Evolutionary conservation across 1,139 yeast species (phyloP).

Genomic region (Yamadazyma triangularis): DNA sequence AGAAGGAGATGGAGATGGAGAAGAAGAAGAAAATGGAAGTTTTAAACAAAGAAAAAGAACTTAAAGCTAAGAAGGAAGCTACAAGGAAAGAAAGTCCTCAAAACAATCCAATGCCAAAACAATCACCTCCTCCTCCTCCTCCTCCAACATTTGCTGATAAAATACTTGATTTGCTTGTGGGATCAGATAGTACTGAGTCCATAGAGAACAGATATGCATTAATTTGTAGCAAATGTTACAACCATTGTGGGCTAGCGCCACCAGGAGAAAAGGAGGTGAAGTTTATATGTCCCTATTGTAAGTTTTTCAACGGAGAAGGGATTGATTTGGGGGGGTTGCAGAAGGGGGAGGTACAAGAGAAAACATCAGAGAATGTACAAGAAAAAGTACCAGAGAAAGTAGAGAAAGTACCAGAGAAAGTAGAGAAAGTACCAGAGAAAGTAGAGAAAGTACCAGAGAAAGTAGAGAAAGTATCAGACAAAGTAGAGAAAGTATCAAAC

Average conservation of each 20-base stretch:
- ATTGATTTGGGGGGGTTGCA: too few relatives aligned
- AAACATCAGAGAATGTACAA: too few relatives aligned
- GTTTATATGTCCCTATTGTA: slow-evolving; percentile 75
- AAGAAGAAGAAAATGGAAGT: not conserved
- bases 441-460: too few relatives aligned
- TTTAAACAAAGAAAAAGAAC: not conserved
- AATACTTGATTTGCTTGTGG: slow-evolving; percentile 53
- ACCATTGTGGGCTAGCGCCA: slow-evolving; percentile 82
- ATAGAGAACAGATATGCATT: slow-evolving; percentile 70
- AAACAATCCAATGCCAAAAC: too few relatives aligned
- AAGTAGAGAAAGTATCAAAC: too few relatives aligned
- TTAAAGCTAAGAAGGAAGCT: not conserved
- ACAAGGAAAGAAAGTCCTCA: too few relatives aligned
- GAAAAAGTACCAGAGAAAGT: too few relatives aligned
- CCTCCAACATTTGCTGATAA: slow-evolving; percentile 36
- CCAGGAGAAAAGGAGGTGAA: slow-evolving; percentile 62
- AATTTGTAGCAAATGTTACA: slow-evolving; percentile 59
- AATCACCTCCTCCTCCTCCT: too few relatives aligned
- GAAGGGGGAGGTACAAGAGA: too few relatives aligned
- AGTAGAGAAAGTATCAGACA: too few relatives aligned
- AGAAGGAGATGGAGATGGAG: not conserved
- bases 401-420: too few relatives aligned
- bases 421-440: too few relatives aligned
- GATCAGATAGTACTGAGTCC: slow-evolving; percentile 46
- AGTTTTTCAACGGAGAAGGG: slow-evolving; percentile 47